Evolutionary conservation across 2,329 filamentous ascomycete species (phyloP).

Genomic region (Penicillium sp.): DNA sequence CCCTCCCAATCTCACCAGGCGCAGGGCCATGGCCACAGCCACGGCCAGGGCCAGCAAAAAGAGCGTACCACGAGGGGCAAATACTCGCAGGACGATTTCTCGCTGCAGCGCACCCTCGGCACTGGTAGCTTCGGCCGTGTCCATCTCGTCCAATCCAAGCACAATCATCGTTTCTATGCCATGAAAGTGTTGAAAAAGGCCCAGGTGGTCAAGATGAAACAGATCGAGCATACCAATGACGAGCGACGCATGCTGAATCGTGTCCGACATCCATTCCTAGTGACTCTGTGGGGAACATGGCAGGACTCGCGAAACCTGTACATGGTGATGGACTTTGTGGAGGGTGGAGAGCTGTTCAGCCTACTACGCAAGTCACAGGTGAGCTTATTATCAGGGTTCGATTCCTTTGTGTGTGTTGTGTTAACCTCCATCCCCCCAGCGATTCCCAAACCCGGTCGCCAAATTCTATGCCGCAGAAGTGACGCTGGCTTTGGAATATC

Average conservation of each 20-base stretch:
- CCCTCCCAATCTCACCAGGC: conserved; percentile 22
- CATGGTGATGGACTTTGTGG: conserved; percentile 99
- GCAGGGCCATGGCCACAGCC: conserved; percentile 17
- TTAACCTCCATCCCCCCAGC: conserved; percentile 49
- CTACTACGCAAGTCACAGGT: conserved; percentile 86
- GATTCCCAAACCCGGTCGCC: conserved; percentile 95
- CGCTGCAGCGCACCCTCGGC: conserved; percentile 82
- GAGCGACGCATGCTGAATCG: conserved; percentile 92
- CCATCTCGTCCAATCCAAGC: conserved; percentile 92
- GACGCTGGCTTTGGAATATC: conserved; percentile 87
- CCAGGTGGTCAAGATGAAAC: conserved; percentile 99
- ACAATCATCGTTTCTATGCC: conserved; percentile 97
- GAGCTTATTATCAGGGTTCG: conserved; percentile 36
- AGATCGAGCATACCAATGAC: conserved; percentile 98
- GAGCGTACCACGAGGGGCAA: conserved; percentile 84
- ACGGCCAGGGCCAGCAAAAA: conserved; percentile 9
- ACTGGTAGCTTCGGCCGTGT: conserved; percentile 97
- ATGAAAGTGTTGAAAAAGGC: conserved; percentile 98
- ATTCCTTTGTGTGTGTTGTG: not conserved
- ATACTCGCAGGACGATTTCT: conserved; percentile 88
- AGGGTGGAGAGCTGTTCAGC: conserved; percentile 95
- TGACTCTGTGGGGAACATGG: conserved; percentile 97
- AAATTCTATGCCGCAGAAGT: conserved; percentile 99
- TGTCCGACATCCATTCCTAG: conserved; percentile 95
- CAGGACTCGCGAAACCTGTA: conserved; percentile 93